These are phyloP conservation scores for Elsinoe arachidis DNA, from an alignment of 2,329 filamentous ascomycete genomes.

Conservation along the genomic window DNA sequence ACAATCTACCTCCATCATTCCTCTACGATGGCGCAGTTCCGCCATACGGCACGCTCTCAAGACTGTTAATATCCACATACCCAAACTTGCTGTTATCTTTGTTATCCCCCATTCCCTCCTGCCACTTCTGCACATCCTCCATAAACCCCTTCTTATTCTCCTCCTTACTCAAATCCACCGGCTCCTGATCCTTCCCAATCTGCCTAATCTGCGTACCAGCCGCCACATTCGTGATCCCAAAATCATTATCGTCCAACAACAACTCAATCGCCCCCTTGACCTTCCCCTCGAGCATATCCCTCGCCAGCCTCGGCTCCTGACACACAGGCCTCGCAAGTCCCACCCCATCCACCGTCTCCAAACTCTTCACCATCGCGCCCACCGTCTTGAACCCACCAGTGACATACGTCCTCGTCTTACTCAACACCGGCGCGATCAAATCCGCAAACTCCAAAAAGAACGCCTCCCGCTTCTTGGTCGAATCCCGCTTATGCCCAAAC, in stretches of 20 bases:
- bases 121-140: slow-evolving; percentile 42
- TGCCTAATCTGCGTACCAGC: slow-evolving; percentile 46
- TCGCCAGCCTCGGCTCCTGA: slow-evolving; percentile 42
- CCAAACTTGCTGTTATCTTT: slow-evolving; percentile 34
- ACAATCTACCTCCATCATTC: background rate
- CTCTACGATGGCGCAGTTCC: slow-evolving; percentile 14
- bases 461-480: slow-evolving; percentile 45
- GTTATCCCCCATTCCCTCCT: slow-evolving; percentile 33
- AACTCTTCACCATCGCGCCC: slow-evolving; percentile 49
- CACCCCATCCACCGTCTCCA: slow-evolving; percentile 51
- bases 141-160: slow-evolving; percentile 41
- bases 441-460: slow-evolving; percentile 56
- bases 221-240: slow-evolving; percentile 39
- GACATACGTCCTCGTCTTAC: slow-evolving; percentile 49
- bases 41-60: slow-evolving; percentile 32
- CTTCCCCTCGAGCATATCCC: slow-evolving; percentile 39
- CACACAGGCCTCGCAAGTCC: slow-evolving; percentile 48
- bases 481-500: slow-evolving; percentile 45
- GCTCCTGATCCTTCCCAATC: slow-evolving; percentile 45
- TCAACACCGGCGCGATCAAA: slow-evolving; percentile 39
- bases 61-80: slow-evolving; percentile 37
- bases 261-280: slow-evolving; percentile 42
- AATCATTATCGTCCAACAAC: slow-evolving; percentile 43
- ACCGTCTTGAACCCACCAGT: slow-evolving; percentile 51
- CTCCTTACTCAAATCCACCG: slow-evolving; percentile 43